Conservation (phyloP, 805 yeast species). For the Saccharomycopsis sp. region DNA sequence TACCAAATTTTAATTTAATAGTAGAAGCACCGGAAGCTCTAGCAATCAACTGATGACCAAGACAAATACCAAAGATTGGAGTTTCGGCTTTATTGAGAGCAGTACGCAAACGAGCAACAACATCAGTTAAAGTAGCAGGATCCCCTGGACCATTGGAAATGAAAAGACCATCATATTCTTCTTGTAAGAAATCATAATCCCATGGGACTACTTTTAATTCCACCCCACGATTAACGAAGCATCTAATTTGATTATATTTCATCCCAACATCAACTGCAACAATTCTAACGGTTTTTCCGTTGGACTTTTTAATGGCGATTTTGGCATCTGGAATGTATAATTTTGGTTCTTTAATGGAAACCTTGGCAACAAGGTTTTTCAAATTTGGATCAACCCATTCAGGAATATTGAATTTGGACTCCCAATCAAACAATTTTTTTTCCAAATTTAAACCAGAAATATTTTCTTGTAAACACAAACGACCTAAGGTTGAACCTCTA, state of each 20-base stretch:
- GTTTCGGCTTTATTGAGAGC: constrained; percentile 59
- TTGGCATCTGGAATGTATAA: constrained; percentile 61
- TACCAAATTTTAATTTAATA: constrained; percentile 88
- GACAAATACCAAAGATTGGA: constrained; percentile 95
- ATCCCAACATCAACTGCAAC: constrained; percentile 95
- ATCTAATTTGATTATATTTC: constrained; percentile 95
- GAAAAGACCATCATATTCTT: constrained; percentile 89
- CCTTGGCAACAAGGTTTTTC: constrained; percentile 84
- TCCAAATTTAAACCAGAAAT: constrained; percentile 25
- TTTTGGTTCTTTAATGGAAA: constrained; percentile 68
- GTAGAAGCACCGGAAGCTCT: constrained; percentile 94
- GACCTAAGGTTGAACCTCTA: constrained; percentile 87
- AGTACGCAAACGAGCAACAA: constrained; percentile 48
- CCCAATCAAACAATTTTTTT: constrained; percentile 41
- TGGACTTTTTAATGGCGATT: constrained; percentile 34
- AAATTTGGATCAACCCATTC: constrained; percentile 92
- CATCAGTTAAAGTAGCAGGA: constrained; percentile 72
- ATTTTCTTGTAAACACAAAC: constrained; percentile 43
- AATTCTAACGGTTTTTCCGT: constrained; percentile 73
- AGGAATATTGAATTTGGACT: constrained; percentile 53
- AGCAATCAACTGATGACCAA: constrained; percentile 95
- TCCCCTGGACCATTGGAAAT: constrained; percentile 99
- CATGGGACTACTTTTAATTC: constrained; percentile 94
- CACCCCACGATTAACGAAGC: constrained; percentile 93
- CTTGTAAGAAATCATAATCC: constrained; percentile 75